Evolutionary conservation across 495 filamentous ascomycete genomes (phyloP).

Genomic region (Jackrogersella multiformis): DNA sequence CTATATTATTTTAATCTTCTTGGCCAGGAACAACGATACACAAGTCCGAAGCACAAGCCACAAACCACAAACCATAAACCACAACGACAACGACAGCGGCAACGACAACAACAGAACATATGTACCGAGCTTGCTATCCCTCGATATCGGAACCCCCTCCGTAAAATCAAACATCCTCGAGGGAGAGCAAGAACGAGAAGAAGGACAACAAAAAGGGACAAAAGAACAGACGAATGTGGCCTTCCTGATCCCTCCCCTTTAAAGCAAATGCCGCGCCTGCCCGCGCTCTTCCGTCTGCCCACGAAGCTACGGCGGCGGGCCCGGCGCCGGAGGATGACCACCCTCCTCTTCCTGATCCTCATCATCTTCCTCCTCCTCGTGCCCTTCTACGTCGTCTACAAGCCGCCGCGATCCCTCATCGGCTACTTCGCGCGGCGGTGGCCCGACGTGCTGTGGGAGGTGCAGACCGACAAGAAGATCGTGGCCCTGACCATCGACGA

Average conservation of each 20-base stretch:
- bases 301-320: constrained; percentile 62
- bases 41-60: not conserved
- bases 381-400: constrained; percentile 75
- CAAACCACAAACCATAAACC: too few species aligned
- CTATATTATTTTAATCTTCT: constrained; percentile 10
- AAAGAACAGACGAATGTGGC: constrained; percentile 27
- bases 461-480: constrained; percentile 64
- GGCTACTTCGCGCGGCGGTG: constrained; percentile 71
- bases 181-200: not conserved
- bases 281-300: constrained; percentile 59
- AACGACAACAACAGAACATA: not conserved
- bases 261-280: constrained; percentile 50
- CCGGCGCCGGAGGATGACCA: constrained; percentile 63
- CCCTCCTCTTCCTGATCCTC: constrained; percentile 63
- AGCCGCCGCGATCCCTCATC: constrained; percentile 74
- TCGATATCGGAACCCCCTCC: constrained; percentile 1
- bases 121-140: constrained; percentile 4
- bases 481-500: constrained; percentile 89
- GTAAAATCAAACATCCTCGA: not conserved
- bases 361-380: constrained; percentile 56
- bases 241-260: not conserved
- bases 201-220: not conserved
- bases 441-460: constrained; percentile 79
- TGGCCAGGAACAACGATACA: not conserved
- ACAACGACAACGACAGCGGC: too few species aligned